Percentiles rank a stretch among this genome's conserved stretches.
Evolutionary conservation across 2,329 filamentous ascomycete species (phyloP).

Genomic region (Chaetomiaceae sp.): DNA sequence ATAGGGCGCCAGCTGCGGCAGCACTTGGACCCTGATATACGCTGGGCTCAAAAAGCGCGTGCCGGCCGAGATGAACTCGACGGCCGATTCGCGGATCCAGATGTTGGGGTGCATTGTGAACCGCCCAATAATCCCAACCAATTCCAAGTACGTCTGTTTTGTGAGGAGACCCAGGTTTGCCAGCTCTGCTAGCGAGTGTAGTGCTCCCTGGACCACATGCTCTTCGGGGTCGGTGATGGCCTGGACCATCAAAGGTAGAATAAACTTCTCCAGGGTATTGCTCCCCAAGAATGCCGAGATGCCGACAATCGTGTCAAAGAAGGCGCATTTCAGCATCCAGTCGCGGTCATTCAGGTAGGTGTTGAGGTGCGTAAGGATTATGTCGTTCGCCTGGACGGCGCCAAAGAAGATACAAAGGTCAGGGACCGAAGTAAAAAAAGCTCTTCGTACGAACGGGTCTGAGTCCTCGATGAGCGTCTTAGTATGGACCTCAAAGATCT

Average conservation of each 20-base stretch:
- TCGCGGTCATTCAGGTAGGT: conserved; percentile 95
- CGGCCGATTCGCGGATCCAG: conserved; percentile 89
- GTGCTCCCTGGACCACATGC: conserved; percentile 84
- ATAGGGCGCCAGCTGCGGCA: conserved; percentile 76
- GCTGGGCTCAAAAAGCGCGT: conserved; percentile 72
- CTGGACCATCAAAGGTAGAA: conserved; percentile 91
- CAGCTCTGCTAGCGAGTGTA: conserved; percentile 84
- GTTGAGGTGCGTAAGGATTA: conserved; percentile 93
- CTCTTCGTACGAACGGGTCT: conserved; percentile 79
- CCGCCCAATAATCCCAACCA: conserved; percentile 75
- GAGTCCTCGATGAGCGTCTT: conserved; percentile 85
- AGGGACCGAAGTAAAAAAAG: conserved; percentile 86
- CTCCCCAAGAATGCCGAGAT: conserved; percentile 88
- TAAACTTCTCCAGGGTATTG: conserved; percentile 87
- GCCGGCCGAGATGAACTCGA: conserved; percentile 75
- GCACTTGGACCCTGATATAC: conserved; percentile 77
- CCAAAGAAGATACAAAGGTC: conserved; percentile 94
- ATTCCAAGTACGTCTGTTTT: conserved; percentile 77
- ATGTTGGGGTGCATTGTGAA: conserved; percentile 92
- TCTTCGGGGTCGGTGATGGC: conserved; percentile 90
- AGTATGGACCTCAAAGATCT: conserved; percentile 81
- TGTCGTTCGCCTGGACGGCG: conserved; percentile 85
- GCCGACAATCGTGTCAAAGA: conserved; percentile 92
- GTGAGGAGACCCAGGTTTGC: conserved; percentile 85
- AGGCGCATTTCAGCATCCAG: conserved; percentile 94